phyloP scores from a whole-genome alignment of 208 protist species.

The Acanthamoeba culbertsoni region DNA sequence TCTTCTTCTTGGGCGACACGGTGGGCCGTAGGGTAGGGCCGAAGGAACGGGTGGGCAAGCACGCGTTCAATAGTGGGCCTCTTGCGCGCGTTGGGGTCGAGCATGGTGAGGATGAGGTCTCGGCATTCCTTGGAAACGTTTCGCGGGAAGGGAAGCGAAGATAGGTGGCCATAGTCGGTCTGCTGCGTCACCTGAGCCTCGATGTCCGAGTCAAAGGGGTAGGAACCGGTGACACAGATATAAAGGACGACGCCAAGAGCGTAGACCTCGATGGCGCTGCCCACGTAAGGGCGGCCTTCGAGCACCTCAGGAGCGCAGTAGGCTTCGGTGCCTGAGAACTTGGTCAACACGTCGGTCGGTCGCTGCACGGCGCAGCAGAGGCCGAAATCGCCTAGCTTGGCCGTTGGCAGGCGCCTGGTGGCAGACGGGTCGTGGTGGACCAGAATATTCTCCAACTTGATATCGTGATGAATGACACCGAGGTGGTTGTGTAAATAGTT shows the following conservation, averaged over 20 bases:
- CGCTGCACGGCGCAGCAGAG: not conserved
- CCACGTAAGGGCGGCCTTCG: conserved; percentile 84
- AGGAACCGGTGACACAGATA: conserved; percentile 94
- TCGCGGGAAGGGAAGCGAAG: not conserved
- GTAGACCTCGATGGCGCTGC: conserved; percentile 94
- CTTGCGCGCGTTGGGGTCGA: conserved; percentile 85
- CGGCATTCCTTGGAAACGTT: not conserved
- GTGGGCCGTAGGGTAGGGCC: not conserved
- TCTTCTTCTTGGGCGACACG: not conserved
- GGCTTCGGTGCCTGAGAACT: conserved; percentile 92
- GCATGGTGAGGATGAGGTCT: conserved; percentile 75
- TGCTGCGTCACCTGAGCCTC: conserved; percentile 9
- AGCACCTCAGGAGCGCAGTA: conserved; percentile 92
- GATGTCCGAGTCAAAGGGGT: conserved; percentile 92
- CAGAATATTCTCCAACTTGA: conserved; percentile 84
- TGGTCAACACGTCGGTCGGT: conserved; percentile 67
- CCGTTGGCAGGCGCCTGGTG: not conserved
- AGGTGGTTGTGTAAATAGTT: conserved; percentile 88
- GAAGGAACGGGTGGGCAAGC: conserved; percentile 87
- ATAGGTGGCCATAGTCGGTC: conserved; percentile 14
- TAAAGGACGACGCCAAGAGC: conserved; percentile 96
- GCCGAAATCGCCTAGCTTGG: conserved; percentile 59
- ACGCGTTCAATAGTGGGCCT: conserved; percentile 88
- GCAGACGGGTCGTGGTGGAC: conserved; percentile 52
- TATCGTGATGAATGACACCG: conserved; percentile 85